A percentile compares a stretch with the other conserved stretches of the same genome.
Conservation (phyloP, 805 yeast genomes). For the Clavispora vitiphila region DNA sequence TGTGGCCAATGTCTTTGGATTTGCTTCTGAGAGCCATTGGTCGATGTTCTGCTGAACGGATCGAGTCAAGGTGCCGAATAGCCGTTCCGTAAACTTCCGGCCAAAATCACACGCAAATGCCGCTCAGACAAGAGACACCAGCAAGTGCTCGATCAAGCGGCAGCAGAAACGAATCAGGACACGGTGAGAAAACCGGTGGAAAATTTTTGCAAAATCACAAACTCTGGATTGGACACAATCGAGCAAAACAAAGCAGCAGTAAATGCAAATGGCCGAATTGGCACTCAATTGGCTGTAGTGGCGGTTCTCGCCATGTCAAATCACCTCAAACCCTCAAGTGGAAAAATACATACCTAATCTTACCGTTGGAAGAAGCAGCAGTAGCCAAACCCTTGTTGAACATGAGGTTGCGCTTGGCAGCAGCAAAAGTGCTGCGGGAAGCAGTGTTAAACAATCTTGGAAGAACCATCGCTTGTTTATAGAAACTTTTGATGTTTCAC, state of each 20-base stretch:
- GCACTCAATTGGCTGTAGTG: not conserved
- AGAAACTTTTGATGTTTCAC: conserved; percentile 18
- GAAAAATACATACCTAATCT: conserved; percentile 68
- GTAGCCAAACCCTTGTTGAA: conserved; percentile 75
- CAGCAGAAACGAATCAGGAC: too few species aligned
- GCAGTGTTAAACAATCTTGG: conserved; percentile 48
- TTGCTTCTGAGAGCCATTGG: too few species aligned
- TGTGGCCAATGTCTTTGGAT: too few species aligned
- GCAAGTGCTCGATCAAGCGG: too few species aligned
- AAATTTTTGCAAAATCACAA: not conserved
- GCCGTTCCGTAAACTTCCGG: too few species aligned
- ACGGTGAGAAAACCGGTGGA: too few species aligned
- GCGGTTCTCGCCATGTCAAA: not conserved
- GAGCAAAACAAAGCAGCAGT: not conserved
- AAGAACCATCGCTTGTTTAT: conserved; percentile 45
- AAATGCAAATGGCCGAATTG: not conserved
- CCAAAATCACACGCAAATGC: too few species aligned
- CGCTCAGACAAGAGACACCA: too few species aligned
- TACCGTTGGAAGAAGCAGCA: conserved; percentile 72
- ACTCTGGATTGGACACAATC: not conserved
- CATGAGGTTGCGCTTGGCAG: conserved; percentile 77
- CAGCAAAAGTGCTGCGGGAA: conserved; percentile 83
- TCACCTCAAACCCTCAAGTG: not conserved
- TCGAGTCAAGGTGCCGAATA: too few species aligned
- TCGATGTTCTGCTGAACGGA: too few species aligned